Evolutionary conservation across 768 basidiomycete genomes (phyloP), one percentile per base, ranked within the genome.

Genomic region (Inosperma sp.): DNA sequence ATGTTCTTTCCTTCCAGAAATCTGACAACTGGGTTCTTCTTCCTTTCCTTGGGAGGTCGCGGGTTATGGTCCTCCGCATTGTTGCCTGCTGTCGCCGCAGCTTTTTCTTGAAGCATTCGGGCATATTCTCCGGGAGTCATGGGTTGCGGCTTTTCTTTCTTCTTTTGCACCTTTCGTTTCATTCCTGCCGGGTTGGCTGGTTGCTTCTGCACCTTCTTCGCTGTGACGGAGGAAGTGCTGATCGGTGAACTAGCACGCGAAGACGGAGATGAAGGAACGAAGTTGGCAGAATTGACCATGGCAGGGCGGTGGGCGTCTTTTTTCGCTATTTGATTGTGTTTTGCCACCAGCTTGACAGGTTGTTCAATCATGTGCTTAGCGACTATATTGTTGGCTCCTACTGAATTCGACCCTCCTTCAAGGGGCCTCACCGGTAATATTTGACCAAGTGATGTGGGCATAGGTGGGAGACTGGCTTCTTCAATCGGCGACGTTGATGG

Each of bases 81-180:
- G 33, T 42, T 51, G 41, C 19, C 34, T 39, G 46, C 41, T 25
- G 36, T 55, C 14, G 49, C 54, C 12, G 57, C 56, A 49, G 56
- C 53, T 35, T 68, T 62, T 4, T 68, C 68, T 22, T 72, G 68
- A 13, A 83, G 63, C 54, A 67, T 74, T 58, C 69, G 70, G 3
- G 80, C 83, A 57, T 78, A 85, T 54, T 82, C 77, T 3, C 69
- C 63, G 2, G 81, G 80, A 1, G 72, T 77, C 48, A 79, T 55
- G 12, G 68, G 67, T 40, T 65, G 57, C 30, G 66, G 68, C 52
- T 75, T 77, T 13, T 9, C 46, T 27, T 48, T 48, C 25, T 48
- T 48, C 47, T 69, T 69, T 50, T 58, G 68, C 63, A 58, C 53
- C 47, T 52, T 61, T 5, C 29, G 46, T 48, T 61, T 62, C 42